A percentile compares a stretch with the other conserved stretches of the same genome.
phyloP scores from a whole-genome alignment of 768 basidiomycete species.

The Hortiboletus flavorubellus region DNA sequence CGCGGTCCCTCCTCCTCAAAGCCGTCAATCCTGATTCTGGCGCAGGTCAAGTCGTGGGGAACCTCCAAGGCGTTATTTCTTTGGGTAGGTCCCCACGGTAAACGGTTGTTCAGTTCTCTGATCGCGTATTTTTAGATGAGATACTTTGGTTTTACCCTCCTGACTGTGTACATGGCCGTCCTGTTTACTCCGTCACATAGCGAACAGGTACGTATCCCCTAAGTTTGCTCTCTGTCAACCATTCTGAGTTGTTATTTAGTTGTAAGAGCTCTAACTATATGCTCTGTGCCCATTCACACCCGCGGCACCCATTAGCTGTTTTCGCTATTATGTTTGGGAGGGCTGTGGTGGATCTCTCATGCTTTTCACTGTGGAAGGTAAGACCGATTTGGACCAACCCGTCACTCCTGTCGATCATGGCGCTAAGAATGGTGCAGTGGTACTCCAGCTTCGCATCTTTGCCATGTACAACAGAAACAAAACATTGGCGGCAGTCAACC shows the following conservation, averaged over 20 bases:
- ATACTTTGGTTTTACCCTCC: background rate
- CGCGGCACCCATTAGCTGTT: background rate
- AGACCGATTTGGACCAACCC: background rate
- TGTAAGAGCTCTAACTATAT: background rate
- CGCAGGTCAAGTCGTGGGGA: background rate
- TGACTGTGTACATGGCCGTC: background rate
- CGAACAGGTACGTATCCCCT: background rate
- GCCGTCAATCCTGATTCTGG: background rate
- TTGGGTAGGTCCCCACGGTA: background rate
- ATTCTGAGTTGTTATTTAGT: background rate
- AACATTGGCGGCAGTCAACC: background rate
- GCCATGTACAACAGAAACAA: conserved; percentile 1
- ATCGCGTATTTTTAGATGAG: background rate
- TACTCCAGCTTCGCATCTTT: background rate
- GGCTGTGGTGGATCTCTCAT: background rate
- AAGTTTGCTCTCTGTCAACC: background rate
- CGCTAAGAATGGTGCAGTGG: background rate
- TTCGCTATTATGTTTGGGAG: background rate
- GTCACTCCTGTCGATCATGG: background rate
- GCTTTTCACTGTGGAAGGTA: conserved; percentile 1
- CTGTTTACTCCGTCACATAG: background rate
- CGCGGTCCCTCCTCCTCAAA: background rate
- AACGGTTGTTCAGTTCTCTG: background rate
- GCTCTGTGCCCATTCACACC: background rate
- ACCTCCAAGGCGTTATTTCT: background rate